Evolutionary conservation across 352 stramenopile species (phyloP), one percentile per base, ranked within the genome.

Genomic region (Chrysophaeum taylorii): DNA sequence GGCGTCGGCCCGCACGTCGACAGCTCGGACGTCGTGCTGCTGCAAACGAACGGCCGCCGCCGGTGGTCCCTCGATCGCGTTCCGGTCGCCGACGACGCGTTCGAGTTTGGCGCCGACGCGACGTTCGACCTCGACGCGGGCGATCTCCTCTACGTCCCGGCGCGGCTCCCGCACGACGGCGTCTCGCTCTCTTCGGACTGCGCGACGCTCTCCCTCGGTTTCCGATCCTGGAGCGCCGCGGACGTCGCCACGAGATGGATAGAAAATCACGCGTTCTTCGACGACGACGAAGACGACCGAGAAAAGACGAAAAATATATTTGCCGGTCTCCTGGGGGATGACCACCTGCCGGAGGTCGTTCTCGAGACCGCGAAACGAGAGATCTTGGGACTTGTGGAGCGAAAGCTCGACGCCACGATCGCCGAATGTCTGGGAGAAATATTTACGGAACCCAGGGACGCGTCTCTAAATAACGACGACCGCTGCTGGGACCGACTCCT

Each of bases 1-100:
- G 57, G 57, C 57, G 57, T 66, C 57, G 57, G 57, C 4, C 57
- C 57, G 31, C 57, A 66, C 36, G 57, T 66, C 33, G 57, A 66
- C 57, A 27, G 16, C 16, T 66, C 57, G 14, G 57, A 66, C 14
- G 57, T 66, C 27, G 15, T 66, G 1, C 35, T 66, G 1, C 31
- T 66, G 12, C 57, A 66, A 36, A 36, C 57, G 33, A 2, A 2
- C 2, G 57, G 57, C 9, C 5, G 2, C 33, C 31, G 57, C 33
- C 57, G 57, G 12, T 66, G 57, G 57, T 21, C 14, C 57, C 18
- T 66, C 31, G 33, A 66, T 31, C 48, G 25, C 48, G 48, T 9
- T 9, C 33, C 15, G 18, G 48, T 60, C 48, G 48, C n/a, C 48
- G 48, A 60, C 18, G 48, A 18, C 18, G 48, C 5, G 48, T 5